Conservation (phyloP, 371 early-diverging fungal species). For the Mortierella sp. region DNA sequence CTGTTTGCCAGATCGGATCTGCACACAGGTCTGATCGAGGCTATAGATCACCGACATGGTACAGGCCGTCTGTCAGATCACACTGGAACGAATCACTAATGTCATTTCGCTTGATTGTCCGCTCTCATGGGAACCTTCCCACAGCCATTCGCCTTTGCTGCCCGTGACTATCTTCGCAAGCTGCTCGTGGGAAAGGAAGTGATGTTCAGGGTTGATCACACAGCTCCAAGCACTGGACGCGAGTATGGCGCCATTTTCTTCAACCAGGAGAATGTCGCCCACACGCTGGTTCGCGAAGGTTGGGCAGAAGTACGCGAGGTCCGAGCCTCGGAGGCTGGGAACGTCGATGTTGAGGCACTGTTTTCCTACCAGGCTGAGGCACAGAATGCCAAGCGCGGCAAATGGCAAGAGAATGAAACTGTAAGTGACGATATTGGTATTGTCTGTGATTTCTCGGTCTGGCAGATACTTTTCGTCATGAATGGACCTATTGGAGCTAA, state of each 20-base stretch:
- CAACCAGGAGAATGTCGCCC: constrained; percentile 78
- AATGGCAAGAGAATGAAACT: constrained; percentile 76
- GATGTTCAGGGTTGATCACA: constrained; percentile 84
- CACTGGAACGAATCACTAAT: background rate
- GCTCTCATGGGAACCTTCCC: constrained; percentile 4
- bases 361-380: constrained; percentile 79
- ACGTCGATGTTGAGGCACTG: constrained; percentile 70
- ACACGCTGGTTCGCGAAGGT: constrained; percentile 82
- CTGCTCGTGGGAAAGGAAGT: constrained; percentile 92
- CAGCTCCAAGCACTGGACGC: constrained; percentile 68
- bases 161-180: constrained; percentile 91
- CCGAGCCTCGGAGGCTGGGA: constrained; percentile 57
- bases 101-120: constrained; percentile 12
- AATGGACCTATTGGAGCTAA: constrained; percentile 3
- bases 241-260: constrained; percentile 76
- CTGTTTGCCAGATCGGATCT: no score
- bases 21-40: no score
- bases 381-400: constrained; percentile 74
- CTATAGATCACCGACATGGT: background rate
- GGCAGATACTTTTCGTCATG: background rate
- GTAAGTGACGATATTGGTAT: constrained; percentile 53
- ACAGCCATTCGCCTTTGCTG: constrained; percentile 86
- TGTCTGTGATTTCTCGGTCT: background rate
- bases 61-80: background rate
- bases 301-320: constrained; percentile 83